Conservation (phyloP, 1,284 basidiomycete species). For the Filobasidium uniguttulatum region DNA sequence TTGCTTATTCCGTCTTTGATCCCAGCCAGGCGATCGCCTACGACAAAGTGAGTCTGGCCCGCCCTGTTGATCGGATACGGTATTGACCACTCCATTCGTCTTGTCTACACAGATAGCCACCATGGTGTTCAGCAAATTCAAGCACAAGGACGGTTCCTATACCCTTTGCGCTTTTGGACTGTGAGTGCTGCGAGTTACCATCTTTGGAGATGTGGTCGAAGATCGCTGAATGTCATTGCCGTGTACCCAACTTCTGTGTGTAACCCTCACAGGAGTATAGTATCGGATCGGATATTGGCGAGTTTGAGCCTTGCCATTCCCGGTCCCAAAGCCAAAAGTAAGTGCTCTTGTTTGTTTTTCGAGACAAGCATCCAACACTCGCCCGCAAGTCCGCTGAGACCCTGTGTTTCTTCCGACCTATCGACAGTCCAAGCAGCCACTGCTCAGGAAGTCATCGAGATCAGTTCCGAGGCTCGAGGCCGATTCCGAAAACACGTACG, state of each 20-base stretch:
- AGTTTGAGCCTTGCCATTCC: slow-evolving; percentile 19
- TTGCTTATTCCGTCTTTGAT: too few species aligned
- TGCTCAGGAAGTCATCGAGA: slow-evolving; percentile 27
- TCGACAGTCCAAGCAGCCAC: slow-evolving; percentile 24
- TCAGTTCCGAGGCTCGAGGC: slow-evolving; percentile 14
- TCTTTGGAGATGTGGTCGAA: background rate
- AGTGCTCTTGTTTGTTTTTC: background rate
- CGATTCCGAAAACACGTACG: slow-evolving; percentile 13
- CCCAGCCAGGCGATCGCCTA: background rate
- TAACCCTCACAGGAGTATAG: slow-evolving; percentile 15
- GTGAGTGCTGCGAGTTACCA: slow-evolving; percentile 13
- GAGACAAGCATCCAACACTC: background rate
- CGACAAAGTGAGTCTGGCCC: background rate
- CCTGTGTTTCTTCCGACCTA: slow-evolving; percentile 6
- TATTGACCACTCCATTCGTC: slow-evolving; percentile 17
- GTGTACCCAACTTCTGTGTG: background rate
- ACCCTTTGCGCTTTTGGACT: slow-evolving; percentile 21
- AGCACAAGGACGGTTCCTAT: slow-evolving; percentile 25
- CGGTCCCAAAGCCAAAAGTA: slow-evolving; percentile 17
- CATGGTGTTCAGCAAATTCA: slow-evolving; percentile 22
- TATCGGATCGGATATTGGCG: slow-evolving; percentile 19
- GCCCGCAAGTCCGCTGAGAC: background rate
- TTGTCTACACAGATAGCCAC: slow-evolving; percentile 21
- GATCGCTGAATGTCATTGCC: background rate
- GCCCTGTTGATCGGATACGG: background rate